These are phyloP conservation scores for Acacia crassicarpa DNA, from an alignment of 306 rosid genomes.

Conservation along the genomic window DNA sequence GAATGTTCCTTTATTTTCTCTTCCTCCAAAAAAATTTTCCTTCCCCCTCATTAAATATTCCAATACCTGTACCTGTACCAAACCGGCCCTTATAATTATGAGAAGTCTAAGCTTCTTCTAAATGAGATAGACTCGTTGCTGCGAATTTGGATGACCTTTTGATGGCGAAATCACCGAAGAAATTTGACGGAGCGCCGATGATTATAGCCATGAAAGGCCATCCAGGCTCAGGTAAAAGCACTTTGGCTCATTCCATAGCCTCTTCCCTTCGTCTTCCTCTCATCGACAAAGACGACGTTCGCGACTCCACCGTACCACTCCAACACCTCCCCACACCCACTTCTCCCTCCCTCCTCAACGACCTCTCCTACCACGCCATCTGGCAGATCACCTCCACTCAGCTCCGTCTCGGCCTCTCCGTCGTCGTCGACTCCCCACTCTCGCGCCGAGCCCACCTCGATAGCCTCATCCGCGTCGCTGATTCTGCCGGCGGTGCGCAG, in stretches of 20 bases:
- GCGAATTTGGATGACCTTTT: neutral
- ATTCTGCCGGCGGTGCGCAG: constrained; percentile 22
- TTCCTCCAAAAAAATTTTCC: no score
- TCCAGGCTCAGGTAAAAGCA: constrained; percentile 64
- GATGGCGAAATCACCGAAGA: neutral
- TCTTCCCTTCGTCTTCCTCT: constrained; percentile 52
- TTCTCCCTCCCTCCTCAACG: constrained; percentile 56
- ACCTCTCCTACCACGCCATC: constrained; percentile 57
- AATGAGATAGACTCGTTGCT: no score
- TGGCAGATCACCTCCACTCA: constrained; percentile 55
- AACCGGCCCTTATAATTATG: no score
- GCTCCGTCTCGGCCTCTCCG: constrained; percentile 60
- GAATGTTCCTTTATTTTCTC: no score
- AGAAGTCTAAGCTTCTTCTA: no score
- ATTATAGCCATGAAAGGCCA: constrained; percentile 78
- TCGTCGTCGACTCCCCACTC: constrained; percentile 73
- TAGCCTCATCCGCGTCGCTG: constrained; percentile 40
- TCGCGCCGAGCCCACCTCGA: constrained; percentile 61
- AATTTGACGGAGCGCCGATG: constrained; percentile 2
- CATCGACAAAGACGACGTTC: constrained; percentile 64
- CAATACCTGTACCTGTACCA: no score
- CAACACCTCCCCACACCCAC: constrained; percentile 26
- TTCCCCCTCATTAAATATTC: no score
- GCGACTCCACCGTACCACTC: constrained; percentile 45
- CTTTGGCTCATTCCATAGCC: constrained; percentile 52